Conservation (phyloP, 2,329 filamentous ascomycete species). For the Penicillium concentricum region DNA sequence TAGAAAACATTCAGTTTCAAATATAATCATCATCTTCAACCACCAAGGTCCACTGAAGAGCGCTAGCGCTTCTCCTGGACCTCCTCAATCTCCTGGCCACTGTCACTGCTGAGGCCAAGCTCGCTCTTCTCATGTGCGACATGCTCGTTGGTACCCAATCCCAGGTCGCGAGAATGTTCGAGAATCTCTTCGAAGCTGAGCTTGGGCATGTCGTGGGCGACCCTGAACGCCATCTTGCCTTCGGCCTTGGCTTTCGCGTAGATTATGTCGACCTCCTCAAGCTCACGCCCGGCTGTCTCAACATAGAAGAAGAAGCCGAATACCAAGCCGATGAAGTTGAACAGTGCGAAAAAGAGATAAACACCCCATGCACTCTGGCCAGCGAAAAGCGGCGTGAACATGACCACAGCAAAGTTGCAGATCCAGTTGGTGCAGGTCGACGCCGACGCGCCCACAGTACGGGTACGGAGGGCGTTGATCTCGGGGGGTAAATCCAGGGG, state of each 20-base stretch:
- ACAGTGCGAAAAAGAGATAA: constrained; percentile 42
- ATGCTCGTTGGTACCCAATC: constrained; percentile 16
- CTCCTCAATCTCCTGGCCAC: constrained; percentile 10
- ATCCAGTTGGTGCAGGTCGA: constrained; percentile 55
- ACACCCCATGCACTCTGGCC: constrained; percentile 36
- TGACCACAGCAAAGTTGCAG: constrained; percentile 54
- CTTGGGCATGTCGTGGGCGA: constrained; percentile 32
- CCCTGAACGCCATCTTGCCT: constrained; percentile 29
- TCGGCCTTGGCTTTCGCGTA: constrained; percentile 5
- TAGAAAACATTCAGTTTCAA: not conserved
- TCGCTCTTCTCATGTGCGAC: constrained; percentile 18
- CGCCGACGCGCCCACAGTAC: constrained; percentile 52
- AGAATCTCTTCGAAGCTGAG: constrained; percentile 28
- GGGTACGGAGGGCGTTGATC: constrained; percentile 54
- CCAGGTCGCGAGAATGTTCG: constrained; percentile 25
- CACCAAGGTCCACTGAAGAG: not conserved
- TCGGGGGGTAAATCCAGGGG: constrained; percentile 10
- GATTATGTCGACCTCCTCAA: constrained; percentile 37
- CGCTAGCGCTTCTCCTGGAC: constrained; percentile 1
- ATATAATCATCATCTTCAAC: not conserved
- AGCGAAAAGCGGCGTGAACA: constrained; percentile 46
- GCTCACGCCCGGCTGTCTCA: constrained; percentile 44
- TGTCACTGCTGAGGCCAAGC: constrained; percentile 21
- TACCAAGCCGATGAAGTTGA: constrained; percentile 46
- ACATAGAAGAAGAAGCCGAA: constrained; percentile 54